These are phyloP conservation scores for Sporothrix pseudoabietina DNA, from an alignment of 2,329 filamentous ascomycete genomes.

Conservation along the genomic window DNA sequence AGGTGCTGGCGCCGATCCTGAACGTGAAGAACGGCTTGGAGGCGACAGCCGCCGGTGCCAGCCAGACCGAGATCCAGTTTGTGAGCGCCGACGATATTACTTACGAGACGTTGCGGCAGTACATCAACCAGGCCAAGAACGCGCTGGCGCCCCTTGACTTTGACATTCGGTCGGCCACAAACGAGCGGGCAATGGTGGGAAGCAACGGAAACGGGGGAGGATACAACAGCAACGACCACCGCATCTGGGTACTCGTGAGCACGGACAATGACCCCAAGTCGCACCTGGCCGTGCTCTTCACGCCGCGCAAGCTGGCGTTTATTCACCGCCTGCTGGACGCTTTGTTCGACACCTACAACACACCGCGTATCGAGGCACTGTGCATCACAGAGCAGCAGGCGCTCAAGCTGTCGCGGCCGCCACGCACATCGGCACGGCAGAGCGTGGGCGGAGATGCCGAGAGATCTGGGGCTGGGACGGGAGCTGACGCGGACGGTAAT, in stretches of 20 bases:
- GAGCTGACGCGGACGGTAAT: constrained; percentile 30
- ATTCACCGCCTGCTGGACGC: constrained; percentile 84
- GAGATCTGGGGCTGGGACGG: neutral
- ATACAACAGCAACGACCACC: constrained; percentile 51
- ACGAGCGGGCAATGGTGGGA: constrained; percentile 55
- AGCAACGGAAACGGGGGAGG: constrained; percentile 32
- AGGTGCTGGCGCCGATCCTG: constrained; percentile 75
- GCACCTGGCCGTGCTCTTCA: constrained; percentile 80
- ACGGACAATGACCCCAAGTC: constrained; percentile 81
- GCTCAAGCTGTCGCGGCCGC: constrained; percentile 64
- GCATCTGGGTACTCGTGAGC: constrained; percentile 85
- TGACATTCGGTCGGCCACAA: constrained; percentile 74
- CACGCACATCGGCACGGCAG: constrained; percentile 39
- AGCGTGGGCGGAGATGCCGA: neutral
- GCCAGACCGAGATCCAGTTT: constrained; percentile 49
- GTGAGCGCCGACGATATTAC: constrained; percentile 63
- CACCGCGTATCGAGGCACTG: constrained; percentile 76
- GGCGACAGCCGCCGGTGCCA: constrained; percentile 73
- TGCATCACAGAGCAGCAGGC: constrained; percentile 80
- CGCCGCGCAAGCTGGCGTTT: constrained; percentile 83
- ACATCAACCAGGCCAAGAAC: constrained; percentile 69
- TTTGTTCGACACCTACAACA: constrained; percentile 92
- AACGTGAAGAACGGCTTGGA: constrained; percentile 49
- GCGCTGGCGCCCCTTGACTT: constrained; percentile 80
- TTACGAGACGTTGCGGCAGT: constrained; percentile 66